phyloP scores from a whole-genome alignment of 768 basidiomycete species.

The Leccinum imitatum region DNA sequence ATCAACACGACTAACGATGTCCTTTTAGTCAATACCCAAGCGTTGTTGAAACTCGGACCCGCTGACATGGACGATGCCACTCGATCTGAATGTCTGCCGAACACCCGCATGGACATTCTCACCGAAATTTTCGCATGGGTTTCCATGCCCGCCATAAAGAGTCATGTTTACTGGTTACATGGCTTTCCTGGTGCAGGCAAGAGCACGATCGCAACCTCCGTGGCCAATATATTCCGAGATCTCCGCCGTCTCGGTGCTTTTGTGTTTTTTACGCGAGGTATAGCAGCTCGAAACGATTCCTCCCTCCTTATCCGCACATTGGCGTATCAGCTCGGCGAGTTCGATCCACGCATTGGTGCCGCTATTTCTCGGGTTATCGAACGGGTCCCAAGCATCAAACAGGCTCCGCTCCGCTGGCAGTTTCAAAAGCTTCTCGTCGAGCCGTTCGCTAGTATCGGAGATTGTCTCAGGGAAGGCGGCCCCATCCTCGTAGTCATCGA shows the following conservation, averaged over 20 bases:
- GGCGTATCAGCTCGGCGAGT: constrained; percentile 35
- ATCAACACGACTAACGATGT: neutral
- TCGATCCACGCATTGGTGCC: constrained; percentile 30
- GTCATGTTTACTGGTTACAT: constrained; percentile 34
- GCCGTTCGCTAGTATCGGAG: constrained; percentile 22
- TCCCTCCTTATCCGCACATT: constrained; percentile 33
- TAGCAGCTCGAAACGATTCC: constrained; percentile 31
- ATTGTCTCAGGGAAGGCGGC: constrained; percentile 25
- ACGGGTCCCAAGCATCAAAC: constrained; percentile 29
- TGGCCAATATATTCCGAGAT: constrained; percentile 34
- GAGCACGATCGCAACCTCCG: constrained; percentile 36
- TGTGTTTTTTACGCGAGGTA: constrained; percentile 34
- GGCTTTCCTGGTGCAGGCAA: constrained; percentile 39
- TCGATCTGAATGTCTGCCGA: constrained; percentile 30
- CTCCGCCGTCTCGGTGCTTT: constrained; percentile 37
- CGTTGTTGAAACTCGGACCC: constrained; percentile 26
- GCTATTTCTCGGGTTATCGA: constrained; percentile 28
- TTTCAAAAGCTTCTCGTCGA: constrained; percentile 36
- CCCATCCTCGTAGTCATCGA: constrained; percentile 36
- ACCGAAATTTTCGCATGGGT: constrained; percentile 27
- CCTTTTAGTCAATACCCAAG: constrained; percentile 19
- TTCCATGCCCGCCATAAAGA: constrained; percentile 15
- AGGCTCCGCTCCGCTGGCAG: constrained; percentile 30
- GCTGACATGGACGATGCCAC: constrained; percentile 30
- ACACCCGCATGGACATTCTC: constrained; percentile 33